These are phyloP conservation scores for Brassica carinata DNA, from an alignment of 345 rosid genomes.

Conservation along the genomic window DNA sequence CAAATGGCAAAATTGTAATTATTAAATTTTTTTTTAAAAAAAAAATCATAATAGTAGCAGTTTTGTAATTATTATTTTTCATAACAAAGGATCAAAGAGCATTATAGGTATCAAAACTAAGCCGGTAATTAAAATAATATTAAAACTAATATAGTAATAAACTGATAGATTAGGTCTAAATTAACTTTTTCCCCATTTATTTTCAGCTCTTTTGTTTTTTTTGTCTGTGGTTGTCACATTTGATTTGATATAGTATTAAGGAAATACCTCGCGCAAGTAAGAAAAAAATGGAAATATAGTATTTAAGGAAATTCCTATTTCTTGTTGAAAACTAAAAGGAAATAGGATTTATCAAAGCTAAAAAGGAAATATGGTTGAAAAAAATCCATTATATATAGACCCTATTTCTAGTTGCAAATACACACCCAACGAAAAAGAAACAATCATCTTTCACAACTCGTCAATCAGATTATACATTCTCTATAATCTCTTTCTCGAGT, in stretches of 20 bases:
- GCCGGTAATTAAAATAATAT: background rate
- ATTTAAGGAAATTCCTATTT: no score
- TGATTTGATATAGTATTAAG: no score
- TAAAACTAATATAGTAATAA: background rate
- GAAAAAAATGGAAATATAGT: no score
- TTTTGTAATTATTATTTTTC: background rate
- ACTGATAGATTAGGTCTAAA: background rate
- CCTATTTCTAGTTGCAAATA: background rate
- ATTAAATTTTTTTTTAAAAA: background rate
- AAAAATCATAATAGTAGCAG: background rate
- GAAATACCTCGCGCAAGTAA: no score
- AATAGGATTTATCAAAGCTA: background rate
- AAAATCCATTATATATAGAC: background rate
- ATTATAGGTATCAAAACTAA: background rate
- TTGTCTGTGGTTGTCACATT: no score
- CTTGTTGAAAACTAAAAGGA: background rate
- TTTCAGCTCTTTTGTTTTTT: no score
- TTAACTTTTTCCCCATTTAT: background rate
- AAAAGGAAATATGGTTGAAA: background rate
- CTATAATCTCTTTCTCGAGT: background rate
- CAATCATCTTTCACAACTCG: background rate
- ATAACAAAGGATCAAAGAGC: background rate
- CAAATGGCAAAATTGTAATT: background rate
- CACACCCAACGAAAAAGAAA: background rate
- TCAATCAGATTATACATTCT: background rate